Conservation (phyloP, 1,139 yeast species). For the Saccharomyces pastorianus region DNA sequence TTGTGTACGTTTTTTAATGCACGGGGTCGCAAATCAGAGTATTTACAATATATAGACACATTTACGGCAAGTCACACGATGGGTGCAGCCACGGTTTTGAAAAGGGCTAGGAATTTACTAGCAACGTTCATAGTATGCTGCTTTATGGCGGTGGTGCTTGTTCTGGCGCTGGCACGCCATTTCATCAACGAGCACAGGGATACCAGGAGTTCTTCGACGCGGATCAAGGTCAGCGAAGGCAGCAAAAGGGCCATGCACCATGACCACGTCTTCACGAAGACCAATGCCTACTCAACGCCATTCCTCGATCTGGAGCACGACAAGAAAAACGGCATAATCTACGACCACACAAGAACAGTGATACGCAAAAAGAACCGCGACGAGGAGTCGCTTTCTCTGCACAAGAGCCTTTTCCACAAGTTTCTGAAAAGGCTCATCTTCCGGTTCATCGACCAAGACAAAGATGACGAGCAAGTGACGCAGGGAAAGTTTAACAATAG, state of each 20-base stretch:
- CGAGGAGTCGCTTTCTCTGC: not conserved
- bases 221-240: not conserved
- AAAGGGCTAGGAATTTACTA: not conserved
- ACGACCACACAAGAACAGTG: slow-evolving; percentile 1
- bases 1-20: not conserved
- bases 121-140: slow-evolving; percentile 8
- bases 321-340: not conserved
- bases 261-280: not conserved
- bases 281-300: not conserved
- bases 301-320: not conserved
- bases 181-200: slow-evolving; percentile 11
- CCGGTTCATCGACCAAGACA: not conserved
- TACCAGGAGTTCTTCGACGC: slow-evolving; percentile 3
- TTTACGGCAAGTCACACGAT: not conserved
- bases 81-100: not conserved
- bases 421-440: slow-evolving; percentile 1
- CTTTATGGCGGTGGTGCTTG: slow-evolving; percentile 15
- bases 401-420: not conserved
- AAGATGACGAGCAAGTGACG: not conserved
- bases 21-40: not conserved
- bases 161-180: slow-evolving; percentile 16
- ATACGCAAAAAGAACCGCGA: not conserved
- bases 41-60: not conserved
- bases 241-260: not conserved
- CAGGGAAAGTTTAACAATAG: not conserved